Conservation (phyloP, 2,329 filamentous ascomycete genomes). For the Colletotrichum scovillei region DNA sequence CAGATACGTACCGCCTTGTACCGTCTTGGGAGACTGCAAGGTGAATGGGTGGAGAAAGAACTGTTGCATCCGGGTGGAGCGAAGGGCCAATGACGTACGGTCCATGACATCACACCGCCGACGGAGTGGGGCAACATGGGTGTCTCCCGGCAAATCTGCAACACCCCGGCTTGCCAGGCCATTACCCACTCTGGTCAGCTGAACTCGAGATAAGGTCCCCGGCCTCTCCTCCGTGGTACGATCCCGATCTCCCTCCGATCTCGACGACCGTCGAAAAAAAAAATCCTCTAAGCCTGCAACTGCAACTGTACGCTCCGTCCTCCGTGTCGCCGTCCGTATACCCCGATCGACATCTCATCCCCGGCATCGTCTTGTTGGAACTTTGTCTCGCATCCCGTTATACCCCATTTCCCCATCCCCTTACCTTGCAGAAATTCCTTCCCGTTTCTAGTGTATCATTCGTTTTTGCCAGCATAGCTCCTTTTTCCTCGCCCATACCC, state of each 20-base stretch:
- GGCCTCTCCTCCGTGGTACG: slow-evolving; percentile 18
- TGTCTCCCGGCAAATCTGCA: slow-evolving; percentile 21
- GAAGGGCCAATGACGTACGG: slow-evolving; percentile 26
- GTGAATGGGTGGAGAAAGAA: neutral
- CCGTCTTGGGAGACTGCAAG: neutral
- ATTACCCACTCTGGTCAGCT: slow-evolving; percentile 20
- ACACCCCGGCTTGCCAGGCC: slow-evolving; percentile 4
- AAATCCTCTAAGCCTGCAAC: neutral
- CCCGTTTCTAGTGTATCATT: neutral
- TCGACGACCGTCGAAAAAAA: neutral
- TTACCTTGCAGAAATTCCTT: neutral
- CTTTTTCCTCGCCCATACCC: slow-evolving; percentile 1
- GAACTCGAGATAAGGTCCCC: slow-evolving; percentile 23
- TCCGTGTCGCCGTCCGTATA: slow-evolving; percentile 12
- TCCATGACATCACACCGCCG: slow-evolving; percentile 35
- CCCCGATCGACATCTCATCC: slow-evolving; percentile 18
- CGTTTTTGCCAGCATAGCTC: neutral
- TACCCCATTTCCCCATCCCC: neutral
- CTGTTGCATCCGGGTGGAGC: slow-evolving; percentile 20
- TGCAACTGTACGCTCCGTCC: neutral
- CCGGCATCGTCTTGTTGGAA: neutral
- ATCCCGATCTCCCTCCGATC: slow-evolving; percentile 33
- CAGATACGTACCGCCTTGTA: neutral
- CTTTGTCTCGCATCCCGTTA: neutral
- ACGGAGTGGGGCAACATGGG: neutral